These are phyloP conservation scores for Colletotrichum incanum DNA, from an alignment of 2,329 filamentous ascomycete genomes.

Conservation along the genomic window DNA sequence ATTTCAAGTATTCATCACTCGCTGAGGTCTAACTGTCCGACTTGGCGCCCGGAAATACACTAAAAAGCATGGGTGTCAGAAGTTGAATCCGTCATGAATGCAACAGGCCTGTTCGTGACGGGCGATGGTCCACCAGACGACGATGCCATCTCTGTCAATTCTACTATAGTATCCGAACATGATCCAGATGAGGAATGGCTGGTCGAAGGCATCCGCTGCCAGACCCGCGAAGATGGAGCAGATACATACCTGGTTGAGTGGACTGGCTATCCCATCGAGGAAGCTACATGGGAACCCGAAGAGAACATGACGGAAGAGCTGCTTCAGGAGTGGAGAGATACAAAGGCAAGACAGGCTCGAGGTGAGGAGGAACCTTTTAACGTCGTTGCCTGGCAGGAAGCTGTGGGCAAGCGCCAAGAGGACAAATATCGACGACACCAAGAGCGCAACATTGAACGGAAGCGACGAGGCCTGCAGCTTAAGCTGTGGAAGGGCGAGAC, in stretches of 20 bases:
- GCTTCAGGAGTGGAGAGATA: constrained; percentile 60
- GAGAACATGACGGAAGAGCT: constrained; percentile 59
- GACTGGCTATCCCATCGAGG: constrained; percentile 53
- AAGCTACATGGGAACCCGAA: constrained; percentile 67
- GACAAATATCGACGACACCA: constrained; percentile 25
- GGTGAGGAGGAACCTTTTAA: constrained; percentile 56
- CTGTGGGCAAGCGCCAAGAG: constrained; percentile 38
- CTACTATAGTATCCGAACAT: constrained; percentile 51
- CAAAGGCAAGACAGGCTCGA: constrained; percentile 54
- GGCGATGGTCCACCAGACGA: constrained; percentile 32
- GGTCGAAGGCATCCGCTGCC: constrained; percentile 61
- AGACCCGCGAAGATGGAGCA: constrained; percentile 45
- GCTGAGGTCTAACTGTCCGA: background rate
- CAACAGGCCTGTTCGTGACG: constrained; percentile 27
- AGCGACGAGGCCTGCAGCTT: constrained; percentile 28
- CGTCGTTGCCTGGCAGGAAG: constrained; percentile 50
- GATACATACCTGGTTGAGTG: constrained; percentile 56
- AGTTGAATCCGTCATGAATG: constrained; percentile 18
- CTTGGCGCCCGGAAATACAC: too few species aligned
- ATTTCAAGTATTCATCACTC: too few species aligned
- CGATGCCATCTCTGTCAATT: constrained; percentile 52
- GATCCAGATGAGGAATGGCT: constrained; percentile 63
- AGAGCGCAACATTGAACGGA: constrained; percentile 35
- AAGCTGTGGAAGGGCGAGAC: constrained; percentile 38
- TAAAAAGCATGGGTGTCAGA: background rate